Evolutionary conservation across 192 early-diverging fungal genomes (phyloP), one percentile per base, ranked within the genome.

Genomic region (Entomortierella beljakovae): DNA sequence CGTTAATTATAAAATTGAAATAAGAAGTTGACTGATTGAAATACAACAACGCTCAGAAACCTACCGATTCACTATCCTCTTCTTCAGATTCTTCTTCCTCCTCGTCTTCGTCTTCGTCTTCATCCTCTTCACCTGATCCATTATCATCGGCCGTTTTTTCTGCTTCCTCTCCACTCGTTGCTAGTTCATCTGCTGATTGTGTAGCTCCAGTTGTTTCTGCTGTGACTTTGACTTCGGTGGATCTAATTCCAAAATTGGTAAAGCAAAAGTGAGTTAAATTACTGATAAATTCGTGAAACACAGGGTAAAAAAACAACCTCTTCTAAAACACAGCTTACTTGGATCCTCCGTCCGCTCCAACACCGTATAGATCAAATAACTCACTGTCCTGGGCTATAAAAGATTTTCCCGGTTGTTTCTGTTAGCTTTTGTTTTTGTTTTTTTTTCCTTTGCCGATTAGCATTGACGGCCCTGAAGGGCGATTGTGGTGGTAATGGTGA

Each of bases 31-130:
- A 60, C 3, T 16, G 6, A 22, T 31, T 7, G 7, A n/a, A 65
- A 40, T 11, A 42, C 18, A 40, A 28, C 23, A 25, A 22, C 18
- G 2, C 25, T 23, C 33, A 56, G 9, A 31, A 11, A 49, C 79
- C 77, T 80, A 92, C 92, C 73, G 89, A 87, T 56, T 93, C 91
- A 32, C 84, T 87, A 32, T 90, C 89, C 2, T 87, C 84, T 20
- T 89, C 85, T 32, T 88, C 86, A 6, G 82, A 81, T 46, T 86
- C 83, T 13, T 86, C 86, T 7, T 89, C 86, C 7, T 86, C 88
- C 6, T 84, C 84, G 26, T 84, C 80, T 28, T 82, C 57, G 16
- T 70, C 71, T 18, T 68, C 70, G 25, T 64, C 58, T 25, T 81
- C 74, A 20, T 72, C 74, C 15, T 74, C 63, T 3, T 82, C 71